Evolutionary conservation across 495 filamentous ascomycete genomes (phyloP).

Genomic region (Thozetella sp.): DNA sequence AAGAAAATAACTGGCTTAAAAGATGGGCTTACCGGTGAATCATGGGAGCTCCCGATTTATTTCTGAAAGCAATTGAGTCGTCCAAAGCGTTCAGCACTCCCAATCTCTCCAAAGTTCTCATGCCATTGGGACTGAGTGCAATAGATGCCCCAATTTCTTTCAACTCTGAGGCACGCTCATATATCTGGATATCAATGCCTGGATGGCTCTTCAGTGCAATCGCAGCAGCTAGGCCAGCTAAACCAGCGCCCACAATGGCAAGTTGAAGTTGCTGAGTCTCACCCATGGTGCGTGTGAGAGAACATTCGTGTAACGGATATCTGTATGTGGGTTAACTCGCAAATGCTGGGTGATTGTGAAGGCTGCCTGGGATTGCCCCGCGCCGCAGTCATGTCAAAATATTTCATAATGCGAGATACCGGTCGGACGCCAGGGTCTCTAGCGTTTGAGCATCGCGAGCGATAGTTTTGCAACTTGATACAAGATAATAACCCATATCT

Average conservation of each 20-base stretch:
- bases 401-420: too few species aligned
- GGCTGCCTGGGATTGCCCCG: too few species aligned
- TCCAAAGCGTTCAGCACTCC: slow-evolving; percentile 40
- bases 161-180: slow-evolving; percentile 45
- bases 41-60: slow-evolving; percentile 28
- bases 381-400: too few species aligned
- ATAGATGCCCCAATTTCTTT: slow-evolving; percentile 51
- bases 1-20: background rate
- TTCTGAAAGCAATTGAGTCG: slow-evolving; percentile 40
- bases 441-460: too few species aligned
- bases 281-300: too few species aligned
- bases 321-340: too few species aligned
- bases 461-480: too few species aligned
- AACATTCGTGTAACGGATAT: too few species aligned
- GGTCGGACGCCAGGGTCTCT: too few species aligned
- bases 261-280: too few species aligned
- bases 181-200: slow-evolving; percentile 41
- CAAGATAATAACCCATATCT: too few species aligned
- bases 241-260: slow-evolving; percentile 48
- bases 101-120: slow-evolving; percentile 48
- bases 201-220: slow-evolving; percentile 39
- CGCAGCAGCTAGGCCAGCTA: slow-evolving; percentile 47
- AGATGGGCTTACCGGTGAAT: slow-evolving; percentile 25
- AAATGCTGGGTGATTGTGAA: too few species aligned
- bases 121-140: slow-evolving; percentile 52